phyloP scores from a whole-genome alignment of 805 yeast genomes.

The Saccharomycopsis sp. region DNA sequence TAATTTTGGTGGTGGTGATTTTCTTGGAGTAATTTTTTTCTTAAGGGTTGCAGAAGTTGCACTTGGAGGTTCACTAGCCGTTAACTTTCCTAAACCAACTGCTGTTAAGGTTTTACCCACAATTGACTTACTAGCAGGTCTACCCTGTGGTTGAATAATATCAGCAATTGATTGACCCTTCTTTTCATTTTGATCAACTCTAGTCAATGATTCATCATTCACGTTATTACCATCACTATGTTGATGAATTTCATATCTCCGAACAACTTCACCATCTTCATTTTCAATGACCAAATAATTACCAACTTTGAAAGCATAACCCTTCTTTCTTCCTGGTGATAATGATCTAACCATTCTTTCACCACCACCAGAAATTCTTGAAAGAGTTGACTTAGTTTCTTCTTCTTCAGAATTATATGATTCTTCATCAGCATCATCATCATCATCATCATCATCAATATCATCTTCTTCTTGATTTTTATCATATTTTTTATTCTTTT shows the following conservation, averaged over 20 bases:
- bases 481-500: background rate
- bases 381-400: background rate
- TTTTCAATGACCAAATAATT: conserved; percentile 76
- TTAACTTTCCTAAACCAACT: conserved; percentile 16
- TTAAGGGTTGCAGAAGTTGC: background rate
- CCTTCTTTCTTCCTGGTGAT: conserved; percentile 19
- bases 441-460: background rate
- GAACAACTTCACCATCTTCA: conserved; percentile 82
- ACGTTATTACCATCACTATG: conserved; percentile 25
- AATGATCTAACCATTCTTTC: background rate
- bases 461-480: background rate
- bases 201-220: background rate
- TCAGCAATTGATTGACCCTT: background rate
- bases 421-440: background rate
- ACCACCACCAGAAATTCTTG: background rate
- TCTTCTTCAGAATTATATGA: background rate
- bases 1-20: background rate
- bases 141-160: background rate
- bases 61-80: background rate
- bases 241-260: conserved; percentile 67
- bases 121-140: conserved; percentile 7
- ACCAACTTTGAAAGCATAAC: conserved; percentile 70
- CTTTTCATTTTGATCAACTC: background rate
- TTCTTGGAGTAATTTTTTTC: background rate
- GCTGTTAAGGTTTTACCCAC: conserved; percentile 14